Evolutionary conservation across 768 basidiomycete species (phyloP).

Genomic region (Ramaria sp.): DNA sequence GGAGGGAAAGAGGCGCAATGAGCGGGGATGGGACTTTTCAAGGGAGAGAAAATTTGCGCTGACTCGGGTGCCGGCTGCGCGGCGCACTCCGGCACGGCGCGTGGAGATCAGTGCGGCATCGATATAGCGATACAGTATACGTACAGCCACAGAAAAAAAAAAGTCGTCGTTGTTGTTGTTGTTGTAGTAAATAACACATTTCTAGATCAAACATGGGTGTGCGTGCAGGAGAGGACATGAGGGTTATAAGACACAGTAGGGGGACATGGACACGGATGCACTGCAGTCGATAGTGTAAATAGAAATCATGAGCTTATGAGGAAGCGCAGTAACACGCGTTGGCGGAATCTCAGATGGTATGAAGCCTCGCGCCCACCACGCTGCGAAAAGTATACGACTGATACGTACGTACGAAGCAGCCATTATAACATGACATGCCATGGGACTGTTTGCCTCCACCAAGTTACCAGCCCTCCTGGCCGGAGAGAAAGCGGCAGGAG

Average conservation of each 20-base stretch:
- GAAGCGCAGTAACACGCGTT: not conserved
- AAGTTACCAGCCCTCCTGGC: conserved; percentile 59
- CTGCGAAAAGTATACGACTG: not conserved
- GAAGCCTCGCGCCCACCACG: not conserved
- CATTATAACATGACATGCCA: no score
- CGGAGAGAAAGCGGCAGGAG: conserved; percentile 70
- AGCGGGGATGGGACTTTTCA: conserved; percentile 4
- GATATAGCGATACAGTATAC: no score
- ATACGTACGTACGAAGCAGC: no score
- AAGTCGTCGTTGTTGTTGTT: no score
- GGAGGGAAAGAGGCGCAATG: conserved; percentile 14
- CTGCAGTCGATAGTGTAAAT: not conserved
- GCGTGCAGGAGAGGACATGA: not conserved
- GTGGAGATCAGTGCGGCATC: not conserved
- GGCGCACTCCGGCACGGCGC: conserved; percentile 8
- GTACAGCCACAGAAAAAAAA: no score
- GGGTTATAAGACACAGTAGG: not conserved
- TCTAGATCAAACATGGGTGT: not conserved
- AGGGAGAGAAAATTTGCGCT: conserved; percentile 2
- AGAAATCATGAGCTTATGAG: not conserved
- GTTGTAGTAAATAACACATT: no score
- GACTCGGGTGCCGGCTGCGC: not conserved
- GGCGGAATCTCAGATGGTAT: not conserved
- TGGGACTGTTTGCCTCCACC: no score
- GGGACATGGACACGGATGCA: not conserved